phyloP scores from a whole-genome alignment of 2,329 filamentous ascomycete species.

The Pseudocercospora eumusae region DNA sequence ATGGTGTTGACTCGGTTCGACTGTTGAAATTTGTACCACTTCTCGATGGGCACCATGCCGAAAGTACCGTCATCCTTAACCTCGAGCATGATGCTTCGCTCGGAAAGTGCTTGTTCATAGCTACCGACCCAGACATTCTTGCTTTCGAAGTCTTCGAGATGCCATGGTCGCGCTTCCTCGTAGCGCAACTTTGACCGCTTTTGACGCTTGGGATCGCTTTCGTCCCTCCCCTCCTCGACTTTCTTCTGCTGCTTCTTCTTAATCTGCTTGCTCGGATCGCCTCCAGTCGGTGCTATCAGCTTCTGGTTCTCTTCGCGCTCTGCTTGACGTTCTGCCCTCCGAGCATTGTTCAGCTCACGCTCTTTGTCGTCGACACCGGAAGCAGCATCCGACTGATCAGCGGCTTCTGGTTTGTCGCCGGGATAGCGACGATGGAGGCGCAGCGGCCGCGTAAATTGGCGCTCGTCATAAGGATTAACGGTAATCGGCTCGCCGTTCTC shows the following conservation, averaged over 20 bases:
- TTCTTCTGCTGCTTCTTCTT: constrained; percentile 70
- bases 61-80: constrained; percentile 69
- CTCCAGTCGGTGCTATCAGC: constrained; percentile 83
- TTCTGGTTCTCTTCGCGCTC: constrained; percentile 85
- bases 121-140: constrained; percentile 92
- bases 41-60: constrained; percentile 87
- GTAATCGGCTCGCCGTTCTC: constrained; percentile 37
- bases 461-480: constrained; percentile 69
- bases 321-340: constrained; percentile 76
- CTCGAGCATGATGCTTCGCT: constrained; percentile 75
- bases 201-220: constrained; percentile 72
- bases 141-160: constrained; percentile 92
- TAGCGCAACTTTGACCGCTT: constrained; percentile 68
- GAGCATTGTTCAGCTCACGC: constrained; percentile 58
- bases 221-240: constrained; percentile 79
- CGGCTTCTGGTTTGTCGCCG: constrained; percentile 56
- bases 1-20: constrained; percentile 65
- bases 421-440: constrained; percentile 88
- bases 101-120: constrained; percentile 85
- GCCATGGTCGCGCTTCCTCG: constrained; percentile 94
- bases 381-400: constrained; percentile 35
- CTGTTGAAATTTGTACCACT: constrained; percentile 86
- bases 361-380: constrained; percentile 64
- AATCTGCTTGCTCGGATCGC: constrained; percentile 58
- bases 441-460: constrained; percentile 84